Conservation (phyloP, 2,329 filamentous ascomycete genomes). For the Fonsecaea pedrosoi region DNA sequence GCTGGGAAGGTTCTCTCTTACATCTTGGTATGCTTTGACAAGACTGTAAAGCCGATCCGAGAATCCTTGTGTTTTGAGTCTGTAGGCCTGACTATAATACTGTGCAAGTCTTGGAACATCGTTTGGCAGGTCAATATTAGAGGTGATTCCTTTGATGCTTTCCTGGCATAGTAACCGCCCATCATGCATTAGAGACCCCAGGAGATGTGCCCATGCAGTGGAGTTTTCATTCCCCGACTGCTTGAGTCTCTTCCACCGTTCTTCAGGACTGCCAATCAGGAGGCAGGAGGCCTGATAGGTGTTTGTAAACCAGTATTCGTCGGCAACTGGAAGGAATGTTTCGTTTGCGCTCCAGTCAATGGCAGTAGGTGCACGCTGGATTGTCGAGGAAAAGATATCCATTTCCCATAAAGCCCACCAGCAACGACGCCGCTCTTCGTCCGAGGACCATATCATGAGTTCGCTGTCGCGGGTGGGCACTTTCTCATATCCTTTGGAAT, state of each 20-base stretch:
- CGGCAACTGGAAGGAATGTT: constrained; percentile 46
- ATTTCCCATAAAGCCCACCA: constrained; percentile 53
- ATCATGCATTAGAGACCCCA: constrained; percentile 49
- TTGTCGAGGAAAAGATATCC: constrained; percentile 50
- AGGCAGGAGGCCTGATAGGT: constrained; percentile 39
- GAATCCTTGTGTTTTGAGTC: background rate
- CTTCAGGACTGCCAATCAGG: constrained; percentile 42
- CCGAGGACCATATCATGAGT: constrained; percentile 33
- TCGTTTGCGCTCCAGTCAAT: constrained; percentile 47
- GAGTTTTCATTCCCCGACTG: constrained; percentile 44
- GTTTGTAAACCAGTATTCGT: constrained; percentile 46
- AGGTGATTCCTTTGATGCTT: constrained; percentile 11
- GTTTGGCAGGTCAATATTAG: background rate
- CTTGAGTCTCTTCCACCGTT: constrained; percentile 45
- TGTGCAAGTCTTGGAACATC: constrained; percentile 17
- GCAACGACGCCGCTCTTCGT: constrained; percentile 38
- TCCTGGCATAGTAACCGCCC: constrained; percentile 40
- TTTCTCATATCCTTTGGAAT: constrained; percentile 13
- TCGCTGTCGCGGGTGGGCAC: constrained; percentile 21
- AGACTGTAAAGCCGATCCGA: constrained; percentile 12
- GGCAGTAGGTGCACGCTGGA: constrained; percentile 47
- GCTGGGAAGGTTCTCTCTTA: constrained; percentile 9
- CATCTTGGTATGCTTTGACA: constrained; percentile 15
- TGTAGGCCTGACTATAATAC: constrained; percentile 14
- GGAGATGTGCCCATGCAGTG: constrained; percentile 48